A percentile compares a stretch with the other conserved stretches of the same genome.
Evolutionary conservation across 2,329 filamentous ascomycete genomes (phyloP).

Genomic region (Paraconiothyrium brasiliense): DNA sequence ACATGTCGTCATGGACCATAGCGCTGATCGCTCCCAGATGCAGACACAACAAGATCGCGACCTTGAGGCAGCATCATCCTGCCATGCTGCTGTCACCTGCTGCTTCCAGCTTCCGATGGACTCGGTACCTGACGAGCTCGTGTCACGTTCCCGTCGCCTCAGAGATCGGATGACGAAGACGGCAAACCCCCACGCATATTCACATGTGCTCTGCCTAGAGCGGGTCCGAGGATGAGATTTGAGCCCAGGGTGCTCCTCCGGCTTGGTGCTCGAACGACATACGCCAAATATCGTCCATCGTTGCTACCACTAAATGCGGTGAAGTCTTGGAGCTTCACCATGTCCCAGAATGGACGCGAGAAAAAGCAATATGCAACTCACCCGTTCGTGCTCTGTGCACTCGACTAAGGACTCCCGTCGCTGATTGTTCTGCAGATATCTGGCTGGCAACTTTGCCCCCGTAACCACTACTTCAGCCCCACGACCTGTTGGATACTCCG

Average conservation of each 20-base stretch:
- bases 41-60: not conserved
- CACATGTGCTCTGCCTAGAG: not conserved
- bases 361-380: conserved; percentile 44
- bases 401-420: not conserved
- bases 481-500: conserved; percentile 66
- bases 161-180: not conserved
- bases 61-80: conserved; percentile 1
- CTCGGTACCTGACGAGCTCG: not conserved
- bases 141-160: not conserved
- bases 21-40: conserved; percentile 19
- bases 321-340: conserved; percentile 24
- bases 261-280: not conserved
- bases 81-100: not conserved
- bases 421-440: conserved; percentile 56
- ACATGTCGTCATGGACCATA: conserved; percentile 40
- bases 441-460: conserved; percentile 75
- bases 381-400: conserved; percentile 44
- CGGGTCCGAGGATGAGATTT: conserved; percentile 11
- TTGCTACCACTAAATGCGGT: conserved; percentile 23
- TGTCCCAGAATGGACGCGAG: conserved; percentile 33
- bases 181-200: not conserved
- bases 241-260: conserved; percentile 1
- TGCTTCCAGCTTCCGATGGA: conserved; percentile 3
- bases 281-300: not conserved
- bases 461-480: conserved; percentile 65